Conservation (phyloP, 1,139 yeast species). For the Hemisphaericaspora subhashii region DNA sequence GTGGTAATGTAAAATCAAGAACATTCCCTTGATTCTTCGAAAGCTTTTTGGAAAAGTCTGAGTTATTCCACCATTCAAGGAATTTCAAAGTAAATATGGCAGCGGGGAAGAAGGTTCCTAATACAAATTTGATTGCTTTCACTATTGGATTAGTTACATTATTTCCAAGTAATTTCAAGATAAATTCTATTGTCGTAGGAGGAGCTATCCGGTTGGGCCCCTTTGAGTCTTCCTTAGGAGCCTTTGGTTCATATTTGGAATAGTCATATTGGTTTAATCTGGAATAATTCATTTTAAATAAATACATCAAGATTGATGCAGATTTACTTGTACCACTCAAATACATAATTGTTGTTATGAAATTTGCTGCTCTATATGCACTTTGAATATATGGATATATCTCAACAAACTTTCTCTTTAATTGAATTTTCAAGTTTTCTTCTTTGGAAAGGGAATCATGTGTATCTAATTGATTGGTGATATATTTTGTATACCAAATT, state of each 20-base stretch:
- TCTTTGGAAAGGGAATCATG: slow-evolving; percentile 30
- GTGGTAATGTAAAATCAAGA: slow-evolving; percentile 54
- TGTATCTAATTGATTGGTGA: slow-evolving; percentile 46
- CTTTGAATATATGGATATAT: slow-evolving; percentile 63
- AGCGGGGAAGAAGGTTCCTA: slow-evolving; percentile 70
- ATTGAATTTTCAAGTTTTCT: slow-evolving; percentile 28
- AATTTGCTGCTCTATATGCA: slow-evolving; percentile 46
- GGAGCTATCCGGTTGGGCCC: slow-evolving; percentile 44
- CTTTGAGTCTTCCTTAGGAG: slow-evolving; percentile 14
- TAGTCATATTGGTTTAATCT: slow-evolving; percentile 68
- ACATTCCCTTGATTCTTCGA: slow-evolving; percentile 52
- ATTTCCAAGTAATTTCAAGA: slow-evolving; percentile 30
- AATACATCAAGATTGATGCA: slow-evolving; percentile 60
- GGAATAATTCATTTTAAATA: slow-evolving; percentile 67
- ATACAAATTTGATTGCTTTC: slow-evolving; percentile 34
- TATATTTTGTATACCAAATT: slow-evolving; percentile 56
- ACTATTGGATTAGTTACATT: slow-evolving; percentile 43
- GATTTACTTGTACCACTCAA: slow-evolving; percentile 68
- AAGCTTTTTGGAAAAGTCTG: slow-evolving; percentile 68
- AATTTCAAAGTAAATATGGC: slow-evolving; percentile 84
- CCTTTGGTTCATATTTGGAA: slow-evolving; percentile 42
- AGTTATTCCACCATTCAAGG: slow-evolving; percentile 92
- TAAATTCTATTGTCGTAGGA: slow-evolving; percentile 49
- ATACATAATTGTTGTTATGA: slow-evolving; percentile 64
- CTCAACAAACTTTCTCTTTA: slow-evolving; percentile 51